Evolutionary conservation across 805 yeast species (phyloP).

Genomic region (Metschnikowia anglica): DNA sequence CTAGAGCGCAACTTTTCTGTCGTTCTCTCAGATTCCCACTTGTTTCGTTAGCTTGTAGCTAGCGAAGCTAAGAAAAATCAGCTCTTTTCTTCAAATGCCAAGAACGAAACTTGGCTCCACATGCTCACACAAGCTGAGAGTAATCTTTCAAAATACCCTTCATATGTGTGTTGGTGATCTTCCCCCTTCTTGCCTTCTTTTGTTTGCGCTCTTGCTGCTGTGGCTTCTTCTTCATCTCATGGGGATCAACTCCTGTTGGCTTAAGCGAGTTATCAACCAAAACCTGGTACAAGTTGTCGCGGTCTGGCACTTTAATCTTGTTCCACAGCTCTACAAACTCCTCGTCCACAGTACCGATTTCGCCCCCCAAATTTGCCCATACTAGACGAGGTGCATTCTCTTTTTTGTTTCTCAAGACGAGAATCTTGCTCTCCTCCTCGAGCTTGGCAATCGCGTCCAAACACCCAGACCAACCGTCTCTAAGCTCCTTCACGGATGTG

Average conservation of each 20-base stretch:
- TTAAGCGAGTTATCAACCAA: slow-evolving; percentile 83
- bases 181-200: slow-evolving; percentile 89
- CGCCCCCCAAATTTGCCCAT: slow-evolving; percentile 85
- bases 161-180: slow-evolving; percentile 95
- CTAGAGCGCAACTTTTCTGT: too few relatives aligned
- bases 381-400: slow-evolving; percentile 90
- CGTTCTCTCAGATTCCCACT: too few relatives aligned
- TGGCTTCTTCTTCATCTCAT: slow-evolving; percentile 69
- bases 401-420: slow-evolving; percentile 87
- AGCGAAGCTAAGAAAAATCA: too few relatives aligned
- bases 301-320: slow-evolving; percentile 72
- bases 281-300: slow-evolving; percentile 74
- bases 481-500: slow-evolving; percentile 71
- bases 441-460: slow-evolving; percentile 71
- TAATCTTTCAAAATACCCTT: slow-evolving; percentile 93
- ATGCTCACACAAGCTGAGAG: slow-evolving; percentile 34
- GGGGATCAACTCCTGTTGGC: slow-evolving; percentile 98
- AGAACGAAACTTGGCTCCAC: neutral
- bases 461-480: slow-evolving; percentile 96
- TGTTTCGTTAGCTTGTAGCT: too few relatives aligned
- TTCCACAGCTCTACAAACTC: slow-evolving; percentile 86
- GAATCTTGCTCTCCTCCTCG: slow-evolving; percentile 71
- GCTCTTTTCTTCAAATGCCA: too few relatives aligned
- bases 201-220: slow-evolving; percentile 66
- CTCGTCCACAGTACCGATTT: slow-evolving; percentile 66